Evolutionary conservation across 306 rosid genomes (phyloP), one percentile per base, ranked within the genome.

Genomic region (Rubus parviflorus): DNA sequence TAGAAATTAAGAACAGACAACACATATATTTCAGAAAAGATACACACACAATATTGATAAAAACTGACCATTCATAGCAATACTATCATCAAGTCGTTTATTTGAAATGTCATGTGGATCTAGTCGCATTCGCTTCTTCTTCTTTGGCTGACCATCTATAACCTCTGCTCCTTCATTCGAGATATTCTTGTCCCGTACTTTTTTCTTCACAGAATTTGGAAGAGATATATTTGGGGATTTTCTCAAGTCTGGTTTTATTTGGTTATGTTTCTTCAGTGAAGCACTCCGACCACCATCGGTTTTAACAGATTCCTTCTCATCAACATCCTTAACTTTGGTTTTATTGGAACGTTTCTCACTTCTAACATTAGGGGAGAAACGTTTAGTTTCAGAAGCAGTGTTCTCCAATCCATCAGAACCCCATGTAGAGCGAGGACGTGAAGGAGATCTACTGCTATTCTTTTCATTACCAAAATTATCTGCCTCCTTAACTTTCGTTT

Each of bases 21-120:
- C 23, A 30, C 45, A 30, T 5, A 37, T 19, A 53, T 76, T 60
- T 11, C 65, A 60, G 57, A 68, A 77, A 43, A 12, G 22, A 46
- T 70, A 76, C 19, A 51, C 53, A 70, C 16, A 45, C 25, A 49
- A 35, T 38, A 49, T 30, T 25, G 74, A 51, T 40, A 72, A 20
- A 66, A 70, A 82, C 89, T 38, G 48, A 95, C 98, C 97, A 70
- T 73, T 40, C 52, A 76, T 38, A 61, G 38, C 83, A 75, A 83
- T 65, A 69, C 83, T 77, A 73, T 95, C 97, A 70, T 88, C 91
- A 66, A 87, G 79, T 72, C 98, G 87, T 86, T 95, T 95, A 82
- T 95, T 92, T 74, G 97, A 92, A 82, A 85, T 85, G 79, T 95
- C 96, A 81, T 82, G n/a, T 0, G 92, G 97, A 70, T 90, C 93